phyloP scores from a whole-genome alignment of 2,329 filamentous ascomycete genomes.

The Xylariaceae sp. region DNA sequence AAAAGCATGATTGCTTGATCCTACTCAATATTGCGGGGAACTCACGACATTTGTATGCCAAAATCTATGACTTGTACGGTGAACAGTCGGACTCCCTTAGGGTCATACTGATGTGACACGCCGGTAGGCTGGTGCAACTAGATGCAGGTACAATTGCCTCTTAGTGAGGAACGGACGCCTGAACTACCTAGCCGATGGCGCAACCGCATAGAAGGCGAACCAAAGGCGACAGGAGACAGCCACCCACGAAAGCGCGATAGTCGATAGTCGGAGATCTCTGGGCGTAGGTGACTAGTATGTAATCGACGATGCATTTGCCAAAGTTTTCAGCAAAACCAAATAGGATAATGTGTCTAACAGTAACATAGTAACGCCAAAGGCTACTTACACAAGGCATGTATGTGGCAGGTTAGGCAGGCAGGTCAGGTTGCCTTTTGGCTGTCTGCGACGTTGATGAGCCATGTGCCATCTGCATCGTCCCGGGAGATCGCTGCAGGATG shows the following conservation, averaged over 20 bases:
- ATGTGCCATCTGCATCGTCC: slow-evolving; percentile 22
- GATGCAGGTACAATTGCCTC: slow-evolving; percentile 22
- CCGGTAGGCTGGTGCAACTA: slow-evolving; percentile 2
- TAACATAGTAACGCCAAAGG: not conserved
- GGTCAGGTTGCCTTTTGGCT: too few relatives aligned
- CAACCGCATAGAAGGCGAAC: not conserved
- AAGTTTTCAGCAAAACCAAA: too few relatives aligned
- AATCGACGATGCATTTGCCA: too few relatives aligned
- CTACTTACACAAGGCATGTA: not conserved
- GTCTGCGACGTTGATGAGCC: slow-evolving; percentile 12
- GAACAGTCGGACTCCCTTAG: slow-evolving; percentile 16
- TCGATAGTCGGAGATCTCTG: not conserved
- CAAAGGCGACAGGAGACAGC: not conserved
- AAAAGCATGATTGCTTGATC: too few relatives aligned
- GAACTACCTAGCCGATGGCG: slow-evolving; percentile 17
- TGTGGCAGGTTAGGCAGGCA: not conserved
- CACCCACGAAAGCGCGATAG: not conserved
- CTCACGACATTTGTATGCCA: not conserved
- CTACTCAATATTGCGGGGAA: not conserved
- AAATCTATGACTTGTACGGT: not conserved
- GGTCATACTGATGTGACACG: slow-evolving; percentile 20
- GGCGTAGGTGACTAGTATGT: too few relatives aligned
- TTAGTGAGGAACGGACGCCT: slow-evolving; percentile 14
- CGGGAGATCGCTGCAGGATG: slow-evolving; percentile 22
- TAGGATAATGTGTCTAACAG: not conserved